These are phyloP conservation scores for Cryphonectria parasitica DNA, from an alignment of 2,329 filamentous ascomycete species.

Conservation along the genomic window DNA sequence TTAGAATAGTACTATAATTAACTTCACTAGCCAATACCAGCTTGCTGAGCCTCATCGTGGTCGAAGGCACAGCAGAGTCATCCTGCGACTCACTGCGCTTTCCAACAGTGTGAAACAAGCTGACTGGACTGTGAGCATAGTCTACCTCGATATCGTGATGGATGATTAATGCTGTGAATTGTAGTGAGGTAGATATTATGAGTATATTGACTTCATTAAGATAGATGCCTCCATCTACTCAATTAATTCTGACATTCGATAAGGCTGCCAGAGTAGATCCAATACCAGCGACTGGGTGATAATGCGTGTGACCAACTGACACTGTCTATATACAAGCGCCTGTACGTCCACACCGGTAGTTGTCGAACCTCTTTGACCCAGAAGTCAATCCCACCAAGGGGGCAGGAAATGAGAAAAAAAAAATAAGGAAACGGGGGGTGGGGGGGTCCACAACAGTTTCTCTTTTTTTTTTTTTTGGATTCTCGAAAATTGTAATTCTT, in stretches of 20 bases:
- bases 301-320: not conserved
- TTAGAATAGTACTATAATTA: not conserved
- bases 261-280: not conserved
- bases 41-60: not conserved
- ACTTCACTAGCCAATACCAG: not conserved
- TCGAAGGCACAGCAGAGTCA: not conserved
- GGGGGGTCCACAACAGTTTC: not conserved
- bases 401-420: too few relatives aligned
- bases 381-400: not conserved
- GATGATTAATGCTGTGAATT: not conserved
- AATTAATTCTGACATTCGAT: too few relatives aligned
- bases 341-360: not conserved
- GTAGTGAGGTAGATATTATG: not conserved
- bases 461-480: not conserved
- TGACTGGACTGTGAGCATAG: not conserved
- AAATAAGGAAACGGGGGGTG: too few relatives aligned
- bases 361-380: not conserved
- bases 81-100: not conserved
- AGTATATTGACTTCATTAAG: not conserved
- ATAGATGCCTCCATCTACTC: not conserved
- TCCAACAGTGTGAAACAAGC: not conserved
- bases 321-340: not conserved
- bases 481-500: not conserved
- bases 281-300: not conserved
- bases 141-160: not conserved